A percentile compares a stretch with the other conserved stretches of the same genome.
Conservation (phyloP, 164 flowering plant species). For the Liquidambar formosana region DNA sequence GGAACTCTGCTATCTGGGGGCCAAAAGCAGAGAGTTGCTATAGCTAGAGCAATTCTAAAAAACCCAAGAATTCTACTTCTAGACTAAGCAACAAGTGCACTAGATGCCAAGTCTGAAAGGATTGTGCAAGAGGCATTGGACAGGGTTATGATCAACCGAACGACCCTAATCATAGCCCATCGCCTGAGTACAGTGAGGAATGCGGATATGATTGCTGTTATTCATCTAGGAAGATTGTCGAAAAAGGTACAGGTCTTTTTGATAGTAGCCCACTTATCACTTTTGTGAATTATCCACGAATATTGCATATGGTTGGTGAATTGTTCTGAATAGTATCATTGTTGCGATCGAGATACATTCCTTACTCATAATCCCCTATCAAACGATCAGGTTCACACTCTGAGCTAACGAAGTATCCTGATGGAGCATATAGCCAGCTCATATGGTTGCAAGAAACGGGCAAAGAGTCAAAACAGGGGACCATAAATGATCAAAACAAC, state of each 20-base stretch:
- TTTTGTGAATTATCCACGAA: no score
- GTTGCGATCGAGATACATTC: background rate
- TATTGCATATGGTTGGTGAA: no score
- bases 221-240: constrained; percentile 55
- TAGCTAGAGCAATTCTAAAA: constrained; percentile 59
- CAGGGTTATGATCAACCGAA: constrained; percentile 46
- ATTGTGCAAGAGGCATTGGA: constrained; percentile 61
- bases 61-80: constrained; percentile 54
- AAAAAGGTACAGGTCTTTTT: constrained; percentile 34
- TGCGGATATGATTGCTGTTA: constrained; percentile 52
- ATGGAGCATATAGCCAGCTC: constrained; percentile 55
- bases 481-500: constrained; percentile 19
- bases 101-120: constrained; percentile 63
- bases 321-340: no score
- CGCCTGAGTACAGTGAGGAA: constrained; percentile 55
- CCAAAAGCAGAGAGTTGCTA: constrained; percentile 63
- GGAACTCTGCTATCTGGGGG: constrained; percentile 65
- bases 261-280: no score
- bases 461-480: constrained; percentile 18
- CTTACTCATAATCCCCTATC: background rate
- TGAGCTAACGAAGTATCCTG: constrained; percentile 39
- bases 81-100: constrained; percentile 68
- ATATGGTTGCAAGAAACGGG: constrained; percentile 44
- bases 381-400: constrained; percentile 45
- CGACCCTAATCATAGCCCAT: constrained; percentile 60